Evolutionary conservation across 1,139 yeast species (phyloP).

Genomic region (Yamadazyma siamensis): DNA sequence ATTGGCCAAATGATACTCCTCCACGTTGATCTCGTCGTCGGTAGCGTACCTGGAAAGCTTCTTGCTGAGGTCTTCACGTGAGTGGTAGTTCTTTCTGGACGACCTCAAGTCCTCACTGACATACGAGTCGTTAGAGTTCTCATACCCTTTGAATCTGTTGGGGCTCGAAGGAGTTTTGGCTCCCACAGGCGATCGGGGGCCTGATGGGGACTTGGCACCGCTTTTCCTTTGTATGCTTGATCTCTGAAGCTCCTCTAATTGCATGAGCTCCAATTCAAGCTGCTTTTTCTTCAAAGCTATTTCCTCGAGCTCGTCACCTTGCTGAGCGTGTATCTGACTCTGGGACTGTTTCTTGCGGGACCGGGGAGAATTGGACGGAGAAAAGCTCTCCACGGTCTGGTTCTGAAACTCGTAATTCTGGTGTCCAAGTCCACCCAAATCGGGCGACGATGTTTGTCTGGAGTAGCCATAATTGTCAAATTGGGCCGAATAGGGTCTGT

Average conservation of each 20-base stretch:
- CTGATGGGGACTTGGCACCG: no score
- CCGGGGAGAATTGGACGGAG: constrained; percentile 23
- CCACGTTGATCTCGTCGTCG: constrained; percentile 23
- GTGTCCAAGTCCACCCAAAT: constrained; percentile 5
- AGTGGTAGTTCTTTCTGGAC: constrained; percentile 28
- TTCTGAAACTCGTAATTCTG: constrained; percentile 16
- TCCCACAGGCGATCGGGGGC: no score
- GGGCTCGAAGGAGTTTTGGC: constrained; percentile 7
- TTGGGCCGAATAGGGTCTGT: constrained; percentile 19
- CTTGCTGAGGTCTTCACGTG: constrained; percentile 38
- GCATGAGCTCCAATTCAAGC: constrained; percentile 38
- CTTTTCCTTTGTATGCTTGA: constrained; percentile 20
- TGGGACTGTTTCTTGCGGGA: constrained; percentile 5
- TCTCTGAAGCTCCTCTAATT: constrained; percentile 35
- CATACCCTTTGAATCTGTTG: constrained; percentile 11
- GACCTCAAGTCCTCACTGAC: constrained; percentile 36
- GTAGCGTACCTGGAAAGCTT: constrained; percentile 27
- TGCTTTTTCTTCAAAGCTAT: constrained; percentile 34
- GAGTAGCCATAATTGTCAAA: constrained; percentile 10
- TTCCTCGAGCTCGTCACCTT: constrained; percentile 22
- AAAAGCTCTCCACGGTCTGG: constrained; percentile 24
- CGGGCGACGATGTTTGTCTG: constrained; percentile 12
- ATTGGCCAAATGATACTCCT: constrained; percentile 15
- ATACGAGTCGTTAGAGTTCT: constrained; percentile 26
- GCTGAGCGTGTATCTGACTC: constrained; percentile 4